phyloP scores from a whole-genome alignment of 805 yeast genomes.

The Metschnikowia aberdeeniae region DNA sequence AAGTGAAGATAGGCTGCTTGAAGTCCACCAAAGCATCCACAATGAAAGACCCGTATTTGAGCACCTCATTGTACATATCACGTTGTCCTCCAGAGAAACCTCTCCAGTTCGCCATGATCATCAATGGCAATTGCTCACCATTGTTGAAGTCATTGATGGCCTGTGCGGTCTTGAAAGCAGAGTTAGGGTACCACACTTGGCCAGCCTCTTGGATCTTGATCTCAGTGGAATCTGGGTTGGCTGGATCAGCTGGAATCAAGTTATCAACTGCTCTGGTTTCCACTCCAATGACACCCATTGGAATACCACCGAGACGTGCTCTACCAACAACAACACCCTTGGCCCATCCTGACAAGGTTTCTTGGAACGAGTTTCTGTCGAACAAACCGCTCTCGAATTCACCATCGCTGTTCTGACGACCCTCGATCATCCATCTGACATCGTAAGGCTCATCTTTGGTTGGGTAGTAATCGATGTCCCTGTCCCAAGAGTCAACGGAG shows the following conservation, averaged over 20 bases:
- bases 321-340: conserved; percentile 98
- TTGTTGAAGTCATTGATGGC: conserved; percentile 96
- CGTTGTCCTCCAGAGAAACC: conserved; percentile 99
- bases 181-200: conserved; percentile 99
- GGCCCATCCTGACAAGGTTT: conserved; percentile 98
- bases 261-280: conserved; percentile 90
- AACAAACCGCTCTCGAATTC: conserved; percentile 83
- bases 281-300: conserved; percentile 96
- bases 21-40: conserved; percentile 95
- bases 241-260: conserved; percentile 95
- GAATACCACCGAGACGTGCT: conserved; percentile 98
- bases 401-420: conserved; percentile 66
- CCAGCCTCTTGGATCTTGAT: conserved; percentile 90
- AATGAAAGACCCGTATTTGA: conserved; percentile 94
- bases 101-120: conserved; percentile 99
- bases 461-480: conserved; percentile 83
- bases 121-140: conserved; percentile 96
- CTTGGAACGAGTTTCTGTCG: conserved; percentile 91
- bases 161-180: conserved; percentile 98
- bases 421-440: conserved; percentile 92
- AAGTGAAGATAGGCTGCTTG: conserved; percentile 94
- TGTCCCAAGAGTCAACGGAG: conserved; percentile 85
- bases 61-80: conserved; percentile 97
- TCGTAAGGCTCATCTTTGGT: conserved; percentile 71
- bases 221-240: conserved; percentile 93